A percentile compares a stretch with the other conserved stretches of the same genome.
Evolutionary conservation across 495 filamentous ascomycete genomes (phyloP).

Genomic region (Antarctomyces pellizariae): DNA sequence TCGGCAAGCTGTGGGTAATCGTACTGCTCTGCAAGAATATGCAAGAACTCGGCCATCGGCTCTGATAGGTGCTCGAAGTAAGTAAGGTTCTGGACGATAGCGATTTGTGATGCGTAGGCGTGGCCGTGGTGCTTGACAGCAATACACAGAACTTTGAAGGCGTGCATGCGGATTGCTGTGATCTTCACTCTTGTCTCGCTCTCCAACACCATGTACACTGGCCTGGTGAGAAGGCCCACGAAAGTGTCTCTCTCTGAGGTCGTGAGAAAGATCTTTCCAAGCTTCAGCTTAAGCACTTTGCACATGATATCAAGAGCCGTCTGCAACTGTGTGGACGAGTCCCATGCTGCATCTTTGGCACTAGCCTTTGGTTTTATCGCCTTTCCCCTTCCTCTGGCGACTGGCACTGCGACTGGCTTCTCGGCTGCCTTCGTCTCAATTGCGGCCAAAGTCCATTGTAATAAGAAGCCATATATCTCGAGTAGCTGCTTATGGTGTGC

Average conservation of each 20-base stretch:
- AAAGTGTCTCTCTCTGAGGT: conserved; percentile 96
- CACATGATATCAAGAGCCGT: conserved; percentile 81
- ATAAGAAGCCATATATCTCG: conserved; percentile 82
- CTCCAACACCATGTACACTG: conserved; percentile 81
- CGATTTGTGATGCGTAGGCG: conserved; percentile 89
- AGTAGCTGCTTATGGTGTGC: conserved; percentile 73
- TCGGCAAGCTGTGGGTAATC: conserved; percentile 92
- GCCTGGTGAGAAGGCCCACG: conserved; percentile 75
- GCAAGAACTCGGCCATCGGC: conserved; percentile 95
- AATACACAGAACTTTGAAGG: conserved; percentile 89
- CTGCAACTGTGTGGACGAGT: conserved; percentile 70
- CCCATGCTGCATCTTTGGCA: conserved; percentile 58
- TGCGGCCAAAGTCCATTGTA: conserved; percentile 84
- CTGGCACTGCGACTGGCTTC: conserved; percentile 48
- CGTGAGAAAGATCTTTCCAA: conserved; percentile 78
- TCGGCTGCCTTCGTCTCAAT: conserved; percentile 86
- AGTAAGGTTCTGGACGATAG: conserved; percentile 86
- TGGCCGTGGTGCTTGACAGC: conserved; percentile 97
- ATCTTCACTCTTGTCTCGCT: conserved; percentile 85
- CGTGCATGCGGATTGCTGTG: conserved; percentile 80
- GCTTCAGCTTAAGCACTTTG: conserved; percentile 81
- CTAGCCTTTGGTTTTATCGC: conserved; percentile 42
- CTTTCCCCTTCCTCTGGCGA: conserved; percentile 53
- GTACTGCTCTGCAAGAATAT: conserved; percentile 91
- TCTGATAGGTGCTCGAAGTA: conserved; percentile 97